Percentiles rank a stretch among this genome's conserved stretches.
Conservation (phyloP, 306 rosid genomes). For the Abrus pulchellus region DNA sequence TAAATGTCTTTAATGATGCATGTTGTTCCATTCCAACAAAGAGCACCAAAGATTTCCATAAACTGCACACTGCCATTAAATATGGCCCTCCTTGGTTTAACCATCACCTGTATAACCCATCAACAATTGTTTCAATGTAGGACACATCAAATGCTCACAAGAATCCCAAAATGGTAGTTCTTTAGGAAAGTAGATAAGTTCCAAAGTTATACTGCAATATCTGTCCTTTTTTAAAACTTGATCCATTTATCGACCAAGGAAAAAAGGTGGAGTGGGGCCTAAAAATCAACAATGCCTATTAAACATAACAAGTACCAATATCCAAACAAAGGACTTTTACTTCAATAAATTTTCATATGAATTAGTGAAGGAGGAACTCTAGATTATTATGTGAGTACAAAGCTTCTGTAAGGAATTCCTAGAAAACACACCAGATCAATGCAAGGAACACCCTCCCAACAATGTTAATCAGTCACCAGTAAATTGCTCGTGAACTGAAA, state of each 20-base stretch:
- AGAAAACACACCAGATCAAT: background rate
- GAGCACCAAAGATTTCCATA: slow-evolving; percentile 5
- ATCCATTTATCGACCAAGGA: background rate
- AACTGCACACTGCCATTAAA: slow-evolving; percentile 13
- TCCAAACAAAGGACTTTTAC: background rate
- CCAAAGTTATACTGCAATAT: background rate
- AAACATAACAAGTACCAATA: background rate
- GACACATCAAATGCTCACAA: background rate
- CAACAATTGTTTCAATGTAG: background rate
- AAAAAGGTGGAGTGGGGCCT: background rate
- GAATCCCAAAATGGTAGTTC: slow-evolving; percentile 3
- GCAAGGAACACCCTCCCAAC: slow-evolving; percentile 14
- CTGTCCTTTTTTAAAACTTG: background rate
- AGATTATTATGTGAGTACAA: background rate
- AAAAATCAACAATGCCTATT: background rate
- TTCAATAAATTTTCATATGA: background rate
- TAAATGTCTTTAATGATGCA: slow-evolving; percentile 1
- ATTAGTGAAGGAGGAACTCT: slow-evolving; percentile 10
- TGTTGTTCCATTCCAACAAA: background rate
- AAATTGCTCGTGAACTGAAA: slow-evolving; percentile 10
- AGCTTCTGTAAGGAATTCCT: background rate
- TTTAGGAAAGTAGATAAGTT: background rate
- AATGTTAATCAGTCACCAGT: background rate
- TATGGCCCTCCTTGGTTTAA: slow-evolving; percentile 17
- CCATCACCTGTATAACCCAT: background rate